A percentile compares a stretch with the other conserved stretches of the same genome.
Conservation (phyloP, 129 eudicot genomes). For the Arctium minus region DNA sequence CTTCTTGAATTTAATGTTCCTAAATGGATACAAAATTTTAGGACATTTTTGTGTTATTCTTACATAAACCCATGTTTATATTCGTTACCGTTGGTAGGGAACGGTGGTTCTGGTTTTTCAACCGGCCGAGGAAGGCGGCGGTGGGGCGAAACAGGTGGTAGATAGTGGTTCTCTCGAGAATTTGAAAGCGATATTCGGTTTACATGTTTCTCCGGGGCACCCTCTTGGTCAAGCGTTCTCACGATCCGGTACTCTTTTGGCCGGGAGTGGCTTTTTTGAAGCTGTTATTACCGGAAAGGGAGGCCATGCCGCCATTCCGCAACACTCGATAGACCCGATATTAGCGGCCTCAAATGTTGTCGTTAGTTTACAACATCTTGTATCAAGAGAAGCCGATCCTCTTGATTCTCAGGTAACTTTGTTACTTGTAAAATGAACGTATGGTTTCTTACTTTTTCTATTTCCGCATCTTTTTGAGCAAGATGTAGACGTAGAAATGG, state of each 20-base stretch:
- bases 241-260: conserved; percentile 48
- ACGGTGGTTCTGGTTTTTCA: conserved; percentile 68
- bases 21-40: no score
- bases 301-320: conserved; percentile 90
- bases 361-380: conserved; percentile 62
- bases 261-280: conserved; percentile 54
- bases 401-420: conserved; percentile 56
- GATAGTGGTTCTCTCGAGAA: conserved; percentile 54
- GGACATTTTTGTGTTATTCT: neutral
- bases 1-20: no score
- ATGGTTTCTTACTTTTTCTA: neutral
- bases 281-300: conserved; percentile 71
- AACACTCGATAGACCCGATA: conserved; percentile 63
- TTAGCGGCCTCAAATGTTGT: conserved; percentile 63
- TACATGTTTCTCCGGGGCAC: conserved; percentile 39
- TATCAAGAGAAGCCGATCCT: conserved; percentile 76
- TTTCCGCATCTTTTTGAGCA: neutral
- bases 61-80: neutral
- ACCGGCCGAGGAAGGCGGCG: conserved; percentile 80
- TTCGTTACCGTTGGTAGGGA: conserved; percentile 41
- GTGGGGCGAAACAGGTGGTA: conserved; percentile 56
- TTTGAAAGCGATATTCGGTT: conserved; percentile 63
- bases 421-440: neutral
- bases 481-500: neutral
- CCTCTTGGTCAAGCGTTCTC: conserved; percentile 44